Conservation (phyloP, 148 eudicot genomes). For the Amaranthus palmeri region DNA sequence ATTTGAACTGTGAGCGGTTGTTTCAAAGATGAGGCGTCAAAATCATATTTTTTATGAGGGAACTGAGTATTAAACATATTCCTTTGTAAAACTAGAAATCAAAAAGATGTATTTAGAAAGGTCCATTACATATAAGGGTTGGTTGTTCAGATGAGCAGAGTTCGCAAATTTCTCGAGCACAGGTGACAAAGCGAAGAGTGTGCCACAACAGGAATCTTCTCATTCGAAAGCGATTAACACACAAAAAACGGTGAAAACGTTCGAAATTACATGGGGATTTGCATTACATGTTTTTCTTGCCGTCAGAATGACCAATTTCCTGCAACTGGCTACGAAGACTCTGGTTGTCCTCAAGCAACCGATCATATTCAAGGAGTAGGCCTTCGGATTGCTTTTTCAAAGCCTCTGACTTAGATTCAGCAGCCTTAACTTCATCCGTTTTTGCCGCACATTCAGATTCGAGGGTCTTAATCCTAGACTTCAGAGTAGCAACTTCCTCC, state of each 20-base stretch:
- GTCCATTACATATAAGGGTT: not conserved
- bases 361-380: conserved; percentile 41
- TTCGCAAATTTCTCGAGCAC: not conserved
- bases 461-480: conserved; percentile 30
- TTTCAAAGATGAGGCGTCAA: no score
- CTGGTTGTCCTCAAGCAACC: conserved; percentile 49
- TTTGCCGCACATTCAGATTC: conserved; percentile 40
- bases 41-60: no score
- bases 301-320: conserved; percentile 21
- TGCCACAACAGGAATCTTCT: not conserved
- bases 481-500: conserved; percentile 17
- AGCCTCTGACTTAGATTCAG: conserved; percentile 36
- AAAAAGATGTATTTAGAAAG: not conserved
- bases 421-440: conserved; percentile 32
- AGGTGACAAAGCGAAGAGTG: not conserved
- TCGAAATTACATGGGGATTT: conserved; percentile 2
- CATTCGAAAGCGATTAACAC: not conserved
- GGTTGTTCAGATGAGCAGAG: no score
- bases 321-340: conserved; percentile 35
- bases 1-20: no score
- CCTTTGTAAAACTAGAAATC: not conserved
- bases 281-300: conserved; percentile 6
- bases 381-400: conserved; percentile 48
- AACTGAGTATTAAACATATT: not conserved
- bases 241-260: not conserved